Evolutionary conservation across 202 grass and related monocot genomes (phyloP).

Genomic region (Alloteropsis angusta): DNA sequence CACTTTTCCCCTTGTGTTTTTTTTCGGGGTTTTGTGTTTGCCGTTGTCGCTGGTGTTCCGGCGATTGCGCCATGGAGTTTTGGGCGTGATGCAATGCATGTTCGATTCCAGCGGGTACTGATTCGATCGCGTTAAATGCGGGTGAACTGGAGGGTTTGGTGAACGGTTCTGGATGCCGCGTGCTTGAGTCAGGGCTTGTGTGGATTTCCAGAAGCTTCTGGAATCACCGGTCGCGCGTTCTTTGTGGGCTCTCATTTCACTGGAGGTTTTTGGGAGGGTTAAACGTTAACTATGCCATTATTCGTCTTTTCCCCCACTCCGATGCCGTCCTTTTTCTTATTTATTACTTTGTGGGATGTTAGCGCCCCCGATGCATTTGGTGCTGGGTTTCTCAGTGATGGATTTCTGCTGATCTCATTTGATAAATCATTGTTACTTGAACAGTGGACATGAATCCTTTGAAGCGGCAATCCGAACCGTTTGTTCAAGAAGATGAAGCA

Average conservation of each 20-base stretch:
- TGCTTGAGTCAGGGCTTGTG: background rate
- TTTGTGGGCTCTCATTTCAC: background rate
- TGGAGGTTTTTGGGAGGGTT: background rate
- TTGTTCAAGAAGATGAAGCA: slow-evolving; percentile 10
- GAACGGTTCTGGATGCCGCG: background rate
- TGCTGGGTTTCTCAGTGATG: background rate
- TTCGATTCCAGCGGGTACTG: background rate
- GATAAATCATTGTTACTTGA: background rate
- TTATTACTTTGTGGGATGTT: background rate
- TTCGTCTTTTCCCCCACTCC: too few relatives aligned
- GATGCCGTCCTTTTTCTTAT: too few relatives aligned
- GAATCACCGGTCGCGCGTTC: background rate
- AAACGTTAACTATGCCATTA: background rate
- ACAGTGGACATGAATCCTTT: slow-evolving; percentile 27
- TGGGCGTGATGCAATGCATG: background rate
- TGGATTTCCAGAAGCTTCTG: background rate
- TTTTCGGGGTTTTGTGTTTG: background rate
- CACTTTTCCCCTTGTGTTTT: background rate
- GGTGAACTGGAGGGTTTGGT: background rate
- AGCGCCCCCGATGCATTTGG: background rate
- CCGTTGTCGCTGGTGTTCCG: background rate
- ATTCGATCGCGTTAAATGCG: background rate
- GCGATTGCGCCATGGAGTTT: background rate
- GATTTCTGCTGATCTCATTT: background rate
- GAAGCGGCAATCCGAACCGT: slow-evolving; percentile 22